These are phyloP conservation scores for Kondoa subrosea DNA, from an alignment of 768 basidiomycete genomes.

Conservation along the genomic window DNA sequence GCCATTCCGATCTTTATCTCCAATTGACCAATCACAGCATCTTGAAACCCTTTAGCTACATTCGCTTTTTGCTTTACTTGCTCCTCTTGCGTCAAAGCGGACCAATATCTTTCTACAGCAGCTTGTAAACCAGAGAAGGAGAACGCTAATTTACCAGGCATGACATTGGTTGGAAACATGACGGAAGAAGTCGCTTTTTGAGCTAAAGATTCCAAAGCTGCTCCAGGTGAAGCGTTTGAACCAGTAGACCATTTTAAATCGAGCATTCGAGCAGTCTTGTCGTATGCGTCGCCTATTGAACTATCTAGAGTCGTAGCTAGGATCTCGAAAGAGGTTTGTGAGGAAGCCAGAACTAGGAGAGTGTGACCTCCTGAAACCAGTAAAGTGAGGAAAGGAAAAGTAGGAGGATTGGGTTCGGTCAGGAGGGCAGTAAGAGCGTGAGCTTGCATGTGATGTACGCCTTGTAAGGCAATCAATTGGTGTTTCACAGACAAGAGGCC, in stretches of 20 bases:
- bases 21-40: constrained; percentile 52
- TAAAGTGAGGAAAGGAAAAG: constrained; percentile 72
- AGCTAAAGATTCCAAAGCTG: constrained; percentile 59
- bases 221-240: constrained; percentile 40
- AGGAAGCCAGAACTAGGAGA: constrained; percentile 54
- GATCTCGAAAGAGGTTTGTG: constrained; percentile 18
- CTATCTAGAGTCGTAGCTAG: constrained; percentile 25
- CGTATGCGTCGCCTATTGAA: constrained; percentile 44
- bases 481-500: not conserved
- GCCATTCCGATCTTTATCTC: constrained; percentile 54
- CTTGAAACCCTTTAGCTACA: constrained; percentile 48
- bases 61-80: constrained; percentile 30
- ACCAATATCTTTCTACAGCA: constrained; percentile 5
- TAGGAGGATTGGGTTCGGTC: constrained; percentile 40
- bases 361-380: constrained; percentile 92
- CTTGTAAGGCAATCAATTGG: constrained; percentile 35
- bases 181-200: constrained; percentile 13
- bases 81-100: not conserved
- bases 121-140: constrained; percentile 48
- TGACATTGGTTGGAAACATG: constrained; percentile 34
- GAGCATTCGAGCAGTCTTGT: constrained; percentile 62
- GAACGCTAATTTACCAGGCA: constrained; percentile 47
- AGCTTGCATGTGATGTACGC: constrained; percentile 97
- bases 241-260: constrained; percentile 40
- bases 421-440: constrained; percentile 70